Evolutionary conservation across 768 basidiomycete species (phyloP).

Genomic region (Collybia sp.): DNA sequence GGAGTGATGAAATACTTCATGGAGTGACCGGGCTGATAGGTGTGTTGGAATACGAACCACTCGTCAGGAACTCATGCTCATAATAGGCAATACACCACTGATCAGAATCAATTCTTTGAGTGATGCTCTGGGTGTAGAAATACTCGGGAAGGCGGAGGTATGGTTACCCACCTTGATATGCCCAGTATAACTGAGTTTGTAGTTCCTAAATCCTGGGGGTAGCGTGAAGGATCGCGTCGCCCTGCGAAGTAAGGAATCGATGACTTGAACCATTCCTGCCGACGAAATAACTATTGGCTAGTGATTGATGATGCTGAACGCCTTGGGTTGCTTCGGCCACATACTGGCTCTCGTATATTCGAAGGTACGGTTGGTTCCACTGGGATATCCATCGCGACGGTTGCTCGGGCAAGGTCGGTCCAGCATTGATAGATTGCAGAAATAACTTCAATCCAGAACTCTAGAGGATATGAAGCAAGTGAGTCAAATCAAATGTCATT

Average conservation of each 20-base stretch:
- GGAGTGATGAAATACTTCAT: constrained; percentile 72
- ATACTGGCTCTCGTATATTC: constrained; percentile 90
- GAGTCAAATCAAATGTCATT: constrained; percentile 16
- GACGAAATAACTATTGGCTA: constrained; percentile 21
- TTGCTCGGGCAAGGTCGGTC: constrained; percentile 77
- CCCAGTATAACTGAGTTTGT: neutral
- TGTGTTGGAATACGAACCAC: constrained; percentile 23
- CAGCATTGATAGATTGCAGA: neutral
- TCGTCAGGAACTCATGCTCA: neutral
- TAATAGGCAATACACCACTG: constrained; percentile 90
- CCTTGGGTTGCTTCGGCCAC: constrained; percentile 73
- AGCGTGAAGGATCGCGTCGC: constrained; percentile 99
- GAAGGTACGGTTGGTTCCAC: constrained; percentile 97
- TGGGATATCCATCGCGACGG: constrained; percentile 93
- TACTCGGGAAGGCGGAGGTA: constrained; percentile 94
- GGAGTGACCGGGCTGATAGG: constrained; percentile 88
- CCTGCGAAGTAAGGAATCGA: constrained; percentile 58
- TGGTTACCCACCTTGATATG: neutral
- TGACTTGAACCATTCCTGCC: neutral
- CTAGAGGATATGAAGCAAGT: constrained; percentile 88
- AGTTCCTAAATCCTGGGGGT: constrained; percentile 97
- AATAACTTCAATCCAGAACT: constrained; percentile 1
- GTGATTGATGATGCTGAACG: constrained; percentile 95
- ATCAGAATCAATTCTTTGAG: constrained; percentile 90
- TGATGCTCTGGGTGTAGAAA: constrained; percentile 87